A percentile compares a stretch with the other conserved stretches of the same genome.
Conservation (phyloP, 2,329 filamentous ascomycete genomes). For the Nigrograna mackinnonii region DNA sequence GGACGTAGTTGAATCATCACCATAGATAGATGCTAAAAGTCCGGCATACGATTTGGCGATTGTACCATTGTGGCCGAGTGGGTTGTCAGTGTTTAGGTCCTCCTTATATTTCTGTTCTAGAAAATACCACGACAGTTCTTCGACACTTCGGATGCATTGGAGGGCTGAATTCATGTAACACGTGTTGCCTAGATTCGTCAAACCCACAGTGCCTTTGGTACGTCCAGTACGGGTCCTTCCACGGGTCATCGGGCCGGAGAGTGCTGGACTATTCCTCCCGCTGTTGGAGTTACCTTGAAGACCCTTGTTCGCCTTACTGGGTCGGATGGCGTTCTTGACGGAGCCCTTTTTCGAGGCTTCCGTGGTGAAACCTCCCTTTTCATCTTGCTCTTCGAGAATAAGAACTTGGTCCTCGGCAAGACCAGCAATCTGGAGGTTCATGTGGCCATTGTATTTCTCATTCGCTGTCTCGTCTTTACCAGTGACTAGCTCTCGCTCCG, state of each 20-base stretch:
- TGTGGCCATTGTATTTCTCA: conserved; percentile 75
- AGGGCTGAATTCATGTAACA: conserved; percentile 99
- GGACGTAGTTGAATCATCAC: conserved; percentile 65
- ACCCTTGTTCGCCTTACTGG: conserved; percentile 35
- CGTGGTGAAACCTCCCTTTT: conserved; percentile 58
- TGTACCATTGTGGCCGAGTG: conserved; percentile 80
- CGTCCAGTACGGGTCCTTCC: conserved; percentile 72
- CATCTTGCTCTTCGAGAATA: conserved; percentile 78
- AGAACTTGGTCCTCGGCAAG: conserved; percentile 75
- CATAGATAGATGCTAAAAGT: conserved; percentile 78
- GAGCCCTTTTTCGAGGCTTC: conserved; percentile 49
- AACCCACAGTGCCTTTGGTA: conserved; percentile 75
- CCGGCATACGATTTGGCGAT: conserved; percentile 84
- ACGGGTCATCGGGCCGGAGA: conserved; percentile 65
- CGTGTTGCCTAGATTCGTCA: conserved; percentile 92
- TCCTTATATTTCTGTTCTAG: conserved; percentile 66
- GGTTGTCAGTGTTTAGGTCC: conserved; percentile 85
- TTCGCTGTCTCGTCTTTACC: conserved; percentile 73
- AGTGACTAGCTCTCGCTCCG: conserved; percentile 67
- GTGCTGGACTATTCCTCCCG: conserved; percentile 72
- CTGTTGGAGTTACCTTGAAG: conserved; percentile 48
- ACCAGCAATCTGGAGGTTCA: conserved; percentile 67
- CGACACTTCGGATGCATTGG: conserved; percentile 90
- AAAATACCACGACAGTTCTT: conserved; percentile 93
- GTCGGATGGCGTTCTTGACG: conserved; percentile 50